Base-by-base conservation (phyloP, 805 yeast genomes). In the Priceomyces fermenticarens region DNA sequence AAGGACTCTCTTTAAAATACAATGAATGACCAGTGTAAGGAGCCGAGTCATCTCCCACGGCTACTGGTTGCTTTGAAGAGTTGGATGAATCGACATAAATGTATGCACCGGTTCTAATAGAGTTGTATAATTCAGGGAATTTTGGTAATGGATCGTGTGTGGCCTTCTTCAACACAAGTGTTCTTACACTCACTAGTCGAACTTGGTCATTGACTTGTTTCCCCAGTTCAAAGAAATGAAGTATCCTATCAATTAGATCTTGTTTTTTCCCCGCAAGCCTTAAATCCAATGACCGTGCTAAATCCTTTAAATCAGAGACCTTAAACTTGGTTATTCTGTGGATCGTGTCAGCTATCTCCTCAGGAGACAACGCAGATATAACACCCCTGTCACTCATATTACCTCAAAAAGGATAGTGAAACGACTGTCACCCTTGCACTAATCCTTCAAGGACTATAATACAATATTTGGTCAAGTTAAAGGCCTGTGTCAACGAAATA, bases 181-280 rank as follows among this genome's bases (percentile, higher is more conserved):
- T 62, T 27, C 70, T 63, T 11, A 78, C 55, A 1, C 81, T 72
- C 33, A 67, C 55, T 17, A 80, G 57, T 40, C 77, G 62, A 35
- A 72, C 67, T 4, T 56, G 51, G 40, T 73, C 77, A 14, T 65
- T 58, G n/a, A 55, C 51, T 3, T 65, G 54, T 27, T 55, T 51
- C 1, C 80, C 80, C 32, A 62, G 66, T 23, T 63, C 62, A 29
- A 81, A 48, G 48, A 65, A 74, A n/a, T 60, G 63, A 37, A 63
- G 55, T 5, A 87, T 58, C 27, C 88, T 67, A 28, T 77, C 80
- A 39, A 73, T 73, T 10, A 86, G 59, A 27, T 77, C 83, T 14
- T 73, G 72, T 58, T 87, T 88, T 30, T 80, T 64, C 1, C 93
- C 95, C 4, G 72, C 53, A 8, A 65, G 51, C 2, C 78, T 60